phyloP scores from a whole-genome alignment of 768 basidiomycete genomes.

The Floccularia luteovirens region DNA sequence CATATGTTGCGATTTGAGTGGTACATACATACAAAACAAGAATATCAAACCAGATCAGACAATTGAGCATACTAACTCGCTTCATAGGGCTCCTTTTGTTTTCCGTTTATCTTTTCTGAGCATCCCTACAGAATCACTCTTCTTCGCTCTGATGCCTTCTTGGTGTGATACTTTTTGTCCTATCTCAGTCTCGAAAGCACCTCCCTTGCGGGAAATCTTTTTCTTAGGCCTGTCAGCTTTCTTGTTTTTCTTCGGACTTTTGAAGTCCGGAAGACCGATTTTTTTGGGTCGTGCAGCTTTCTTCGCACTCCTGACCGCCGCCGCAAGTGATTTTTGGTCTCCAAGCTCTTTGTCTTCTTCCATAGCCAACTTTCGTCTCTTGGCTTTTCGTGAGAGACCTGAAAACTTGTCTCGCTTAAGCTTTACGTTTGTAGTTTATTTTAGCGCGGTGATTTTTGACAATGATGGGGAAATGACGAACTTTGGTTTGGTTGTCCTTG shows the following conservation, averaged over 20 bases:
- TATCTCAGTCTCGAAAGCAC: conserved; percentile 55
- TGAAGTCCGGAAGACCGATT: conserved; percentile 47
- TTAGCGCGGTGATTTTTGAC: not conserved
- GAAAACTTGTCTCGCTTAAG: conserved; percentile 72
- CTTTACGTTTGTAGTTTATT: conserved; percentile 31
- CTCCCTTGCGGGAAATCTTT: conserved; percentile 17
- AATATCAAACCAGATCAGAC: too few relatives aligned
- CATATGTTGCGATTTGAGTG: too few relatives aligned
- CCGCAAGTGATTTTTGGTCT: conserved; percentile 46
- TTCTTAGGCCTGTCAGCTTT: conserved; percentile 26
- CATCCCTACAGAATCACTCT: conserved; percentile 46
- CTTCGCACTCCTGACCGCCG: conserved; percentile 85
- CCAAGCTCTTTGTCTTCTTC: conserved; percentile 68
- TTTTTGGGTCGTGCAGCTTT: conserved; percentile 67
- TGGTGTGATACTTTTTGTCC: conserved; percentile 30
- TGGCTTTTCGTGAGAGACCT: conserved; percentile 81
- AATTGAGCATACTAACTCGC: too few relatives aligned
- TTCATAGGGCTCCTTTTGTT: too few relatives aligned
- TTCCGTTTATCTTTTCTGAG: conserved; percentile 36
- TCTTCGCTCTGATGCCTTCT: conserved; percentile 63
- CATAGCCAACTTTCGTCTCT: conserved; percentile 80
- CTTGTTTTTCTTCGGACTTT: conserved; percentile 20
- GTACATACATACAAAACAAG: too few relatives aligned
- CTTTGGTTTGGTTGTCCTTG: too few relatives aligned
- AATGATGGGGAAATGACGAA: too few relatives aligned